Percentiles rank a stretch among this genome's conserved stretches.
These are phyloP conservation scores for Boletus speciosus DNA, from an alignment of 768 basidiomycete species.

Conservation along the genomic window DNA sequence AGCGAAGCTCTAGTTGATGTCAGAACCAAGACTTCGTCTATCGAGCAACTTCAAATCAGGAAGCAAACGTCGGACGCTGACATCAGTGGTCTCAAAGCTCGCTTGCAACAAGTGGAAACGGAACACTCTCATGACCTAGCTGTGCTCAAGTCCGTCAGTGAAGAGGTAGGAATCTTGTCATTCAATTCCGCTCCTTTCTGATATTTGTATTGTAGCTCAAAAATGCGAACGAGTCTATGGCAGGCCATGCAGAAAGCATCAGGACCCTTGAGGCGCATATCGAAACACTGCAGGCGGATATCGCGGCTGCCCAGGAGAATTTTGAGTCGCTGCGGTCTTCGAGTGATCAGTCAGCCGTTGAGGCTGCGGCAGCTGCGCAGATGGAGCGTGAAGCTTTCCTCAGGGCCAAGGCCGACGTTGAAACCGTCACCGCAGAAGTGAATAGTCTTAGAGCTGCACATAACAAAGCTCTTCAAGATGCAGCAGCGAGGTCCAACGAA, in stretches of 20 bases:
- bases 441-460: conserved; percentile 51
- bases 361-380: conserved; percentile 49
- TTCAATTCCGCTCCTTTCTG: not conserved
- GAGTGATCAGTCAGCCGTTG: conserved; percentile 41
- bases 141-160: conserved; percentile 40
- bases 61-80: conserved; percentile 49
- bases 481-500: conserved; percentile 41
- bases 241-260: conserved; percentile 44
- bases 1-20: conserved; percentile 44
- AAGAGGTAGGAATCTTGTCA: conserved; percentile 44
- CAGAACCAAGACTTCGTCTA: conserved; percentile 41
- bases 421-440: conserved; percentile 49
- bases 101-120: conserved; percentile 37
- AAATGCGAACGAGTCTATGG: conserved; percentile 39
- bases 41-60: conserved; percentile 47
- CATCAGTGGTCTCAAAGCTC: conserved; percentile 40
- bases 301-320: conserved; percentile 48
- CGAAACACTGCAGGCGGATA: conserved; percentile 47
- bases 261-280: conserved; percentile 49
- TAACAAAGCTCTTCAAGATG: conserved; percentile 45
- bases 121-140: conserved; percentile 26
- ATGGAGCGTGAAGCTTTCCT: conserved; percentile 61
- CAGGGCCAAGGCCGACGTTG: conserved; percentile 61
- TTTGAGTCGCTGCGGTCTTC: conserved; percentile 48
- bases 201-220: conserved; percentile 44